Evolutionary conservation across 176 grass and related monocot species (phyloP), one percentile per base, ranked within the genome.

Genomic region (Paspalum notatum): DNA sequence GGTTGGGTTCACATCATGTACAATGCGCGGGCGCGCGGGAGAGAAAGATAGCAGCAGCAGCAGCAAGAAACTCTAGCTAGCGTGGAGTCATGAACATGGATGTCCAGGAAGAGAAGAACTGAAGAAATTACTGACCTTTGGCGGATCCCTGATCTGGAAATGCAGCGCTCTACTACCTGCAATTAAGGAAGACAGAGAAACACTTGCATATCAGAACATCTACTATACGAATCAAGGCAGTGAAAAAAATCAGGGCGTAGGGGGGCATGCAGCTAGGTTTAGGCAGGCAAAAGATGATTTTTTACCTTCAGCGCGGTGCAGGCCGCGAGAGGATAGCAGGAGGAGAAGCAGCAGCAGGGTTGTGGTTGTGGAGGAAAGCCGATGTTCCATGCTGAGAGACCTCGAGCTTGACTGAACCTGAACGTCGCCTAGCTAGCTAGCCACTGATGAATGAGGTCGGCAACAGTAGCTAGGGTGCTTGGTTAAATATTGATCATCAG

Each of bases 341-440:
- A 84, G 66, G 51, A 91, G 82, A 12, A 91, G 55, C 21, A 87
- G 76, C 72, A 66, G 22, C 12, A 88, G 57, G 14, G 77, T 66
- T 32, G 66, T 61, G 5, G 50, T 68, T 6, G 84, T 80, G 45
- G 78, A 86, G 83, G 39, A 64, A 66, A 93, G 65, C 8, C 49
- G 45, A 0, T 62, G 40, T 63, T 85, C 71, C 83, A 89, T 85
- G 73, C n/a, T n/a, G n/a, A n/a, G n/a, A 25, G 78, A 41, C 45
- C 46, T 51, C 18, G 44, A 50, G 80, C 49, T 75, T 70, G 66
- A 85, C n/a, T 62, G 76, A 81, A 81, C 46, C n/a, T 62, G 76
- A 81, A 81, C 46, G 20, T 70, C 37, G 75, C 52, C 70, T 54
- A 27, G 45, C 75, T 43, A 70, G 72, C 50, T 26, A 8, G 74